Evolutionary conservation across 1,284 basidiomycete genomes (phyloP).

Genomic region (Wolfiporia cocos): DNA sequence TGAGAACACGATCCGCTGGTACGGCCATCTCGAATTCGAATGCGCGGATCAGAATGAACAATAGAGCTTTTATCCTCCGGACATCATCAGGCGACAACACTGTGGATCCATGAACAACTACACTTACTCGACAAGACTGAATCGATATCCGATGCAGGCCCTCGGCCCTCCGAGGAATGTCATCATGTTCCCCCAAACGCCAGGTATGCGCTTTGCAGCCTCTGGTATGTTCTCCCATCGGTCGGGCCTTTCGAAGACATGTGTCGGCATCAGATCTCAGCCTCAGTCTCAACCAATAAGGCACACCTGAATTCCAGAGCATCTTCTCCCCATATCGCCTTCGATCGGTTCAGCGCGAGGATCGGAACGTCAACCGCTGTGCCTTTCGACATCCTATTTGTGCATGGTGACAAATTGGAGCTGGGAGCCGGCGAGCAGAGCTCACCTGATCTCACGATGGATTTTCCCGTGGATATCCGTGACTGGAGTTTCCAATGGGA

Average conservation of each 20-base stretch:
- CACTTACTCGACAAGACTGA: conserved; percentile 57
- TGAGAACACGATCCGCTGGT: conserved; percentile 22
- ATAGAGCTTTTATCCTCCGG: conserved; percentile 41
- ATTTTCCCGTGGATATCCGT: conserved; percentile 20
- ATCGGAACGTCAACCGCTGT: conserved; percentile 45
- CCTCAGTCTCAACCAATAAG: too few species aligned
- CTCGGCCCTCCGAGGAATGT: conserved; percentile 57
- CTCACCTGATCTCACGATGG: conserved; percentile 17
- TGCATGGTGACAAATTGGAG: not conserved
- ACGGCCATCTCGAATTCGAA: conserved; percentile 52
- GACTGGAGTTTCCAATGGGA: conserved; percentile 26
- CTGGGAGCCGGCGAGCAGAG: conserved; percentile 1
- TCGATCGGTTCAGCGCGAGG: conserved; percentile 6
- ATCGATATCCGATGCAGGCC: conserved; percentile 66
- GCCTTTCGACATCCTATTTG: conserved; percentile 35
- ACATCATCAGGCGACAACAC: not conserved
- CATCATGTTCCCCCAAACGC: conserved; percentile 53
- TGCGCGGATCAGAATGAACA: conserved; percentile 50
- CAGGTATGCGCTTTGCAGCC: conserved; percentile 40
- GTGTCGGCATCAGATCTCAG: too few species aligned
- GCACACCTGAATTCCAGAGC: conserved; percentile 3
- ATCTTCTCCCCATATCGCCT: conserved; percentile 8
- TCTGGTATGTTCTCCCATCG: conserved; percentile 49
- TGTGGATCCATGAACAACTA: not conserved
- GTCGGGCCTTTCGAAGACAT: conserved; percentile 57